phyloP scores from a whole-genome alignment of 345 rosid genomes.

The Jatropha curcas region DNA sequence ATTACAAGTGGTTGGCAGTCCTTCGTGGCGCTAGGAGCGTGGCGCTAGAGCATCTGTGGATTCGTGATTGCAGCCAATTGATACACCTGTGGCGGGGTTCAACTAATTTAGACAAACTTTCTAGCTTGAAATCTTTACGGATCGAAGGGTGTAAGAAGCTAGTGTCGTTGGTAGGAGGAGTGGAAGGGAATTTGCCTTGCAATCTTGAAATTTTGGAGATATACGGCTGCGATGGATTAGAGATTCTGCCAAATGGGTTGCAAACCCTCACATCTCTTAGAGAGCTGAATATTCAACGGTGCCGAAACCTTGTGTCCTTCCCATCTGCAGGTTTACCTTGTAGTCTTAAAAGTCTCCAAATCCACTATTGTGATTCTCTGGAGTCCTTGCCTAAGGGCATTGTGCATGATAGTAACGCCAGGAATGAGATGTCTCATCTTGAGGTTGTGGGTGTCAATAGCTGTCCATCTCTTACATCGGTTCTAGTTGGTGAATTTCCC shows the following conservation, averaged over 20 bases:
- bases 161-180: not conserved
- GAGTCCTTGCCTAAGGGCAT: not conserved
- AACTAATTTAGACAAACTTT: slow-evolving; percentile 1
- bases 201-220: not conserved
- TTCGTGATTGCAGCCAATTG: slow-evolving; percentile 1
- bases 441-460: not conserved
- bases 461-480: not conserved
- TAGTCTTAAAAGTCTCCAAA: not conserved
- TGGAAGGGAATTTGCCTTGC: not conserved
- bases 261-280: slow-evolving; percentile 14
- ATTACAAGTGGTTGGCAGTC: not conserved
- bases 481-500: slow-evolving; percentile 5
- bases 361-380: slow-evolving; percentile 13
- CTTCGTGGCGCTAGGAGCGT: not conserved
- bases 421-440: not conserved
- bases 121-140: not conserved
- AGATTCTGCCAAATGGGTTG: not conserved
- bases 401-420: too few relatives aligned
- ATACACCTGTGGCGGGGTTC: slow-evolving; percentile 3
- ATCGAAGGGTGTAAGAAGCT: not conserved
- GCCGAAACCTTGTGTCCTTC: slow-evolving; percentile 8
- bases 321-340: slow-evolving; percentile 11
- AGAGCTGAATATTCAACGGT: not conserved
- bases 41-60: slow-evolving; percentile 6
- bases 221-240: not conserved